Conservation (phyloP, 768 basidiomycete genomes). For the Tylopilus sp. region DNA sequence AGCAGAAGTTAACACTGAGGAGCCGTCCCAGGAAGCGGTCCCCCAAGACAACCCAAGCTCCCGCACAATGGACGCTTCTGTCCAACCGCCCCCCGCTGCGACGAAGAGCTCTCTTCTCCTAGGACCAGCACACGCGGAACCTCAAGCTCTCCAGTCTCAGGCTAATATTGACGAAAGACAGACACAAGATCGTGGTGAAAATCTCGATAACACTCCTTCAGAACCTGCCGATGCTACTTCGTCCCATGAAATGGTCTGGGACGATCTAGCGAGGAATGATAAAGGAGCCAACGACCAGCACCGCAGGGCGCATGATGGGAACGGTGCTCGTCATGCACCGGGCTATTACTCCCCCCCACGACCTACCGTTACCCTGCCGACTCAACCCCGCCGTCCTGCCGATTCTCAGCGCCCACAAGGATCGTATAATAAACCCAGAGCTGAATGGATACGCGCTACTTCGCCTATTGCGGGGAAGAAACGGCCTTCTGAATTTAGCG, state of each 20-base stretch:
- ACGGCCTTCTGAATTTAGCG: constrained; percentile 17
- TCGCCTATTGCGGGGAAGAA: constrained; percentile 19
- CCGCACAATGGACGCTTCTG: constrained; percentile 10
- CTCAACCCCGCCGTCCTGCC: background rate
- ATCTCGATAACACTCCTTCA: constrained; percentile 1
- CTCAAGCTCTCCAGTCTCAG: constrained; percentile 2
- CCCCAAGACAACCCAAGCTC: background rate
- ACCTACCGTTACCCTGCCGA: constrained; percentile 2
- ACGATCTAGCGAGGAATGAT: constrained; percentile 9
- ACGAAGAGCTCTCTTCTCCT: constrained; percentile 9
- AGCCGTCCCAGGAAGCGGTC: background rate
- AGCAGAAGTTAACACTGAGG: background rate
- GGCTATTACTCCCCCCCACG: constrained; percentile 15
- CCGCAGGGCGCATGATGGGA: constrained; percentile 3
- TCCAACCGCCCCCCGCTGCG: constrained; percentile 6
- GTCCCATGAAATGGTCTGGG: constrained; percentile 3
- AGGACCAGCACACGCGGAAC: constrained; percentile 7
- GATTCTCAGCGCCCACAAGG: constrained; percentile 9
- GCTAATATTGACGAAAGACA: background rate
- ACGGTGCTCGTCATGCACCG: background rate
- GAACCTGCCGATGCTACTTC: constrained; percentile 6
- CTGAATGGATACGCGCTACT: constrained; percentile 16
- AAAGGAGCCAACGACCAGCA: constrained; percentile 2
- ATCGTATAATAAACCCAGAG: constrained; percentile 10
- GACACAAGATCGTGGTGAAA: background rate